Conservation (phyloP, 2,329 filamentous ascomycete genomes). For the Rutstroemia sp. region DNA sequence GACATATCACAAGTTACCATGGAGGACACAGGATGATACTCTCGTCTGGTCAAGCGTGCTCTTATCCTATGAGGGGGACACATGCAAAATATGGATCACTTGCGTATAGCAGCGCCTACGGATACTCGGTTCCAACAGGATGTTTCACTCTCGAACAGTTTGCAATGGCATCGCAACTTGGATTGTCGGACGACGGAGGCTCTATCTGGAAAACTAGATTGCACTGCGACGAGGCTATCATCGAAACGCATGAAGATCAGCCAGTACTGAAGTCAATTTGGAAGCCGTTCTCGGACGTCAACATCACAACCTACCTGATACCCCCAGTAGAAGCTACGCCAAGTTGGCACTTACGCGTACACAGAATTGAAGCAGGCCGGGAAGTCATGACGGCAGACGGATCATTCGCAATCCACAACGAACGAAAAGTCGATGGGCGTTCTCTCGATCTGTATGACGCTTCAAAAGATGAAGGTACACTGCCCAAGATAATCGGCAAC, state of each 20-base stretch:
- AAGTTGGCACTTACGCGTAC: constrained; percentile 64
- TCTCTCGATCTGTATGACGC: constrained; percentile 44
- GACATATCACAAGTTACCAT: constrained; percentile 63
- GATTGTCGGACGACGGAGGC: constrained; percentile 68
- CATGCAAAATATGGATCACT: constrained; percentile 78
- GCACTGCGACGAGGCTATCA: constrained; percentile 54
- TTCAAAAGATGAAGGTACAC: constrained; percentile 41
- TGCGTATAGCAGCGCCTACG: constrained; percentile 69
- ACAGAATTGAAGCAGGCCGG: constrained; percentile 52
- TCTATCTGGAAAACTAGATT: constrained; percentile 75
- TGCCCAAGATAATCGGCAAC: constrained; percentile 50
- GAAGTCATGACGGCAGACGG: constrained; percentile 67
- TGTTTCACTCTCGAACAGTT: constrained; percentile 71
- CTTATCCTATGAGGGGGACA: constrained; percentile 74
- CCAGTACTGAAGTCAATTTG: constrained; percentile 62
- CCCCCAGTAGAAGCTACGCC: constrained; percentile 51
- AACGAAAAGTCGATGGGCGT: constrained; percentile 40
- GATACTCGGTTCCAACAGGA: constrained; percentile 70
- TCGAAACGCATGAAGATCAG: constrained; percentile 46
- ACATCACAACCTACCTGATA: constrained; percentile 56
- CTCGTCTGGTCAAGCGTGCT: constrained; percentile 71
- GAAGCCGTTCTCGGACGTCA: constrained; percentile 64
- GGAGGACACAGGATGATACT: constrained; percentile 73
- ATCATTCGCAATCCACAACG: constrained; percentile 61
- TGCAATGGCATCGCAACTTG: constrained; percentile 67